Conservation (phyloP, 352 stramenopile species). For the Globisporangium takayamanum region DNA sequence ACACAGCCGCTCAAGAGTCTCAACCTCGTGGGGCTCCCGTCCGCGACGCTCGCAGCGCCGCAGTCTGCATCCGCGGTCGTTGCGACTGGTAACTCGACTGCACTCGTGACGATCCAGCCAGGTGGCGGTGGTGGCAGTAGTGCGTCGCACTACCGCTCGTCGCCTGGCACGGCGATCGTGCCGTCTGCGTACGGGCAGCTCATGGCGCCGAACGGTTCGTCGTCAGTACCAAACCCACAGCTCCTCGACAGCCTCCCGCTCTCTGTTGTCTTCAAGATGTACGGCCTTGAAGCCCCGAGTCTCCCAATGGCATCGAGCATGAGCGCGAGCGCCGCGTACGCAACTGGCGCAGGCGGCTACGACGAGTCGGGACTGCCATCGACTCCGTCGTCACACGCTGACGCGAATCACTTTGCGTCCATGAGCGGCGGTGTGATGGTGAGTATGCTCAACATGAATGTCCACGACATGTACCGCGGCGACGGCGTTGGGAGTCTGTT, state of each 20-base stretch:
- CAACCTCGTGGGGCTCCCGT: slow-evolving; percentile 25
- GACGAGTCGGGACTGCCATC: slow-evolving; percentile 10
- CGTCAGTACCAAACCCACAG: slow-evolving; percentile 3
- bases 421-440: slow-evolving; percentile 56
- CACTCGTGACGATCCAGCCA: slow-evolving; percentile 27
- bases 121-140: slow-evolving; percentile 1
- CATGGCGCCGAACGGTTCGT: slow-evolving; percentile 9
- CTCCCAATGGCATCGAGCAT: slow-evolving; percentile 41
- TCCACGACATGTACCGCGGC: slow-evolving; percentile 71
- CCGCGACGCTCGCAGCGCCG: slow-evolving; percentile 24
- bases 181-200: slow-evolving; percentile 14
- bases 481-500: slow-evolving; percentile 52
- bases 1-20: slow-evolving; percentile 38
- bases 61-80: slow-evolving; percentile 5
- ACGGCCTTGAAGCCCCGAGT: slow-evolving; percentile 69
- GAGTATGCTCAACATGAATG: slow-evolving; percentile 76
- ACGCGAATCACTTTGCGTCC: slow-evolving; percentile 58
- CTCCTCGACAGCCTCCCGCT: slow-evolving; percentile 72
- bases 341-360: slow-evolving; percentile 3
- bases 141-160: slow-evolving; percentile 18
- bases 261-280: slow-evolving; percentile 77
- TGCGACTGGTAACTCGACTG: slow-evolving; percentile 22
- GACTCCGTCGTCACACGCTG: slow-evolving; percentile 19
- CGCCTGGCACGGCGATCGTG: slow-evolving; percentile 11
- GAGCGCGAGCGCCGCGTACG: slow-evolving; percentile 1